Conservation (phyloP, 1,139 yeast species). For the Debaryomyces psychrophilus region DNA sequence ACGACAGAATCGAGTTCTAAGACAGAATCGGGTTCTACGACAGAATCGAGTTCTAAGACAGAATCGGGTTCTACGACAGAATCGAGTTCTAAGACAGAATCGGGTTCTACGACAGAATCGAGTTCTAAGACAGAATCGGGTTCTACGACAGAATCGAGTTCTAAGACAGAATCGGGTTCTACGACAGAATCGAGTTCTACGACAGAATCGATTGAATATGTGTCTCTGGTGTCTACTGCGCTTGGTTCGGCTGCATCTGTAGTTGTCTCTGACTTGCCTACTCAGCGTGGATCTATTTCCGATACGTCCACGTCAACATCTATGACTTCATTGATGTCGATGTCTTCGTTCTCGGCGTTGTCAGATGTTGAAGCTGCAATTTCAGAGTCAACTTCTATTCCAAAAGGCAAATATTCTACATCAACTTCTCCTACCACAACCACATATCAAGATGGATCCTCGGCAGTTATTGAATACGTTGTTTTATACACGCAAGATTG, state of each 20-base stretch:
- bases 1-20: too few species aligned
- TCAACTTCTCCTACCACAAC: slow-evolving; percentile 28
- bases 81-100: too few species aligned
- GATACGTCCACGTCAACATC: neutral
- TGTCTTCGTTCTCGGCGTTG: slow-evolving; percentile 11
- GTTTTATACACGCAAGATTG: slow-evolving; percentile 36
- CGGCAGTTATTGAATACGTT: slow-evolving; percentile 36
- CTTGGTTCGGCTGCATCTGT: slow-evolving; percentile 14
- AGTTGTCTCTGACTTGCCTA: slow-evolving; percentile 8
- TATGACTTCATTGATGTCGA: slow-evolving; percentile 4
- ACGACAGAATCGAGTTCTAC: too few species aligned
- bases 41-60: too few species aligned
- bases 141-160: too few species aligned
- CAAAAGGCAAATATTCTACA: slow-evolving; percentile 31
- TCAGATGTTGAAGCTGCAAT: slow-evolving; percentile 8
- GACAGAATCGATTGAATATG: slow-evolving; percentile 12
- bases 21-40: too few species aligned
- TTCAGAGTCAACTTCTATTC: slow-evolving; percentile 19
- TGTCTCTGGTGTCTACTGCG: slow-evolving; percentile 9
- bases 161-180: too few species aligned
- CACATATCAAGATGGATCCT: slow-evolving; percentile 28
- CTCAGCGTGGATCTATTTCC: neutral
- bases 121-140: too few species aligned
- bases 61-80: too few species aligned
- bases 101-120: too few species aligned